Evolutionary conservation across 495 filamentous ascomycete species (phyloP).

Genomic region (Melanomma pulvis-pyrius): DNA sequence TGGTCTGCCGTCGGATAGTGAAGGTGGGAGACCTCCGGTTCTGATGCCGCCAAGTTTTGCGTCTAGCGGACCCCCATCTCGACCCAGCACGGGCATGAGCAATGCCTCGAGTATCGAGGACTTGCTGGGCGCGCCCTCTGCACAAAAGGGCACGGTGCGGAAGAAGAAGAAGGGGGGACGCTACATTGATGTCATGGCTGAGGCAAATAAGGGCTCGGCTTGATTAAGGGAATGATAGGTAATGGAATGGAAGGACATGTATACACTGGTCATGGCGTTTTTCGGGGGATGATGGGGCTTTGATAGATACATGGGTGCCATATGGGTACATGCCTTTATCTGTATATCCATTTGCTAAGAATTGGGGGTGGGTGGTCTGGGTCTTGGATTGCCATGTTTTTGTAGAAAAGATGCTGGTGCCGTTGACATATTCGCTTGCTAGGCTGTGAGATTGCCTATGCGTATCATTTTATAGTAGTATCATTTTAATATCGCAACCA

Average conservation of each 20-base stretch:
- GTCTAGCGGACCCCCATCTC: conserved; percentile 33
- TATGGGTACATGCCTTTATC: neutral
- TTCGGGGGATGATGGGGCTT: neutral
- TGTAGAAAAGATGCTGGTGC: no score
- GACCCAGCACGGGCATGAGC: conserved; percentile 63
- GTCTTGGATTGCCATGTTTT: neutral
- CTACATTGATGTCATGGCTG: conserved; percentile 90
- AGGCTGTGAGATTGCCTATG: no score
- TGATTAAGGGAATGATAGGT: neutral
- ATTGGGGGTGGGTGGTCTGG: neutral
- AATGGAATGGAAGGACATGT: neutral
- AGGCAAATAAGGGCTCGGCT: neutral
- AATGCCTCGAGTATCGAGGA: conserved; percentile 86
- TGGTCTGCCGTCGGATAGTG: conserved; percentile 22
- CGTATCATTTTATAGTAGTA: no score
- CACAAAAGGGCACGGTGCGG: conserved; percentile 69
- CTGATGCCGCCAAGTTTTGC: conserved; percentile 27
- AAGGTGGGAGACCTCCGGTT: conserved; percentile 22
- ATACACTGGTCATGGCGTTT: neutral
- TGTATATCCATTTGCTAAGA: neutral
- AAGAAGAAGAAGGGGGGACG: conserved; percentile 77
- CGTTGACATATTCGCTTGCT: no score
- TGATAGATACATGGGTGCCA: neutral
- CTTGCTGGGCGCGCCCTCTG: conserved; percentile 68
- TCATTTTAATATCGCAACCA: no score